Evolutionary conservation across 2,329 filamentous ascomycete species (phyloP), one percentile per base, ranked within the genome.

Genomic region (Lachnum nothofagi): DNA sequence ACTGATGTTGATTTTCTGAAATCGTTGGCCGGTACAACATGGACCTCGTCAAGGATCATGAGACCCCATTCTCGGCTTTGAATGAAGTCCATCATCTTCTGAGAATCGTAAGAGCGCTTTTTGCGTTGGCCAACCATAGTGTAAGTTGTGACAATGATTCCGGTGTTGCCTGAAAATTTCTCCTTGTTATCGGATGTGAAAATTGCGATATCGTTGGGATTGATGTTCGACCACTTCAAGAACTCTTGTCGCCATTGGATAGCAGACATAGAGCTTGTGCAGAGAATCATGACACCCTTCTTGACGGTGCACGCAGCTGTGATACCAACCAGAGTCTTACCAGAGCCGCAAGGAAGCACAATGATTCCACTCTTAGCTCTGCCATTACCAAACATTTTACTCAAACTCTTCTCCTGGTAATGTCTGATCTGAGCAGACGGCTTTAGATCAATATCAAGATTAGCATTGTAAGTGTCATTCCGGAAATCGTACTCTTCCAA

Each of bases 301-400:
- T 95, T 95, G 69, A 98, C 91, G 3, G 93, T 97, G 69, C 93
- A 97, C 17, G 91, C 93, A 35, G 93, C 93, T 17, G 93, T 97
- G 59, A 98, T 95, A n/a, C 93, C 93, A 14, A 98, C 93, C 34
- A 98, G 72, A 1, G 93, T 98, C 73, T 98, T 98, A 51, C 93
- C 93, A 16, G 93, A 93, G 59, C 93, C 93, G 66, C 93, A 98
- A 16, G 93, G 93, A 60, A 98, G 70, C 48, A 98, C 93, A 51
- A 98, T 98, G 58, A 98, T 94, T 49, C 93, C 93, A 68, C 90
- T 96, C 72, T 95, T 93, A 12, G 93, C 93, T 69, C 93, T 85
- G 42, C 91, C 91, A 64, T 98, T 98, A 64, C 93, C 91, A 66
- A 98, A 98, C 93, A 98, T 98, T 69, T 98, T 98, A 72, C 88